Base-by-base conservation (phyloP, 352 stramenopile species). In the Phytopythium delawarense region DNA sequence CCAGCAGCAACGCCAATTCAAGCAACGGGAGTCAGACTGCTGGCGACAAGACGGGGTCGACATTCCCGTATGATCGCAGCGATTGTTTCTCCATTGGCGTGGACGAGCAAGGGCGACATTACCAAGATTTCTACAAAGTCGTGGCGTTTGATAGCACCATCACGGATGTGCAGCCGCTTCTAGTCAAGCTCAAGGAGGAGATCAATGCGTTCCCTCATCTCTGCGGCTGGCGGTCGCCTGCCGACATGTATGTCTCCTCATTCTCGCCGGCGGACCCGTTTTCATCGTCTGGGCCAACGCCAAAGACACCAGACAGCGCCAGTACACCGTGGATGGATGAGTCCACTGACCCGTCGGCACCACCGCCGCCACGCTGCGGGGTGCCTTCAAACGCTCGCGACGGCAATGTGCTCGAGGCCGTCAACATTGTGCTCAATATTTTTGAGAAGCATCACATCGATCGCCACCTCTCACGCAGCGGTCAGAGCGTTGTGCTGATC, bases 361-460 rank as follows among this genome's bases (percentile, higher is more conserved):
- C 45, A 15, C 45, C 53, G 32, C 48, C 56, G 0, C 65, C 64
- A 28, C 74, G 79, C 23, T 68, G 57, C 45, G 85, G 85, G 4
- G 69, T 86, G 20, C 83, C 85, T 0, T 91, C 83, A 0, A 83
- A 78, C 51, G 85, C 83, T 4, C 74, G 74, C 9, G 78, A 94
- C 37, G 97, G 98, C 1, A 99, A 99, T 71, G 63, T 99, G 39
- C 76, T 99, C 0, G 96, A 99, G 80, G 96, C 98, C 28, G 96
- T 99, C 61, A 99, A 99, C 68, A 84, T 99, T 1, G 97, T 97
- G 49, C 84, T 99, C 2, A 99, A 99, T 75, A 91, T 99, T 46
- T 96, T 99, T 39, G 94, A 99, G 62, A 98, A 98, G 68, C 97
- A 99, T 72, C 98, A 98, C 70, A 97, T 99, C 45, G 97, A 99